Conservation (phyloP, 2,329 filamentous ascomycete genomes). For the Trichophaea hybrida region DNA sequence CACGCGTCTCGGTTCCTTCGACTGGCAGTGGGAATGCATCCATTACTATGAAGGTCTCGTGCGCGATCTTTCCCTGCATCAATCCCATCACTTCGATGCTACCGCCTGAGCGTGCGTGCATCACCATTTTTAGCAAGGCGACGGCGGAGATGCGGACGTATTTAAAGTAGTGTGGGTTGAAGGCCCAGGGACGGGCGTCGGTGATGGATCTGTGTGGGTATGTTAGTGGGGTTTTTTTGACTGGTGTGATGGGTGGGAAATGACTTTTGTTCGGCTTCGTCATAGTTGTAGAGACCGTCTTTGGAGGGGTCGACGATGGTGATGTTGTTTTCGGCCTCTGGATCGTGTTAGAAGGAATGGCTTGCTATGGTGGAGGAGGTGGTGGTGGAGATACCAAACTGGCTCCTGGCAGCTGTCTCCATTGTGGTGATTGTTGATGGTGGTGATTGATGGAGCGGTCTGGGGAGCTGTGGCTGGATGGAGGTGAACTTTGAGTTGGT, state of each 20-base stretch:
- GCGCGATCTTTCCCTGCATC: constrained; percentile 89
- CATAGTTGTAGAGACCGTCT: constrained; percentile 84
- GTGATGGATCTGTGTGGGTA: constrained; percentile 25
- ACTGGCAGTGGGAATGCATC: constrained; percentile 89
- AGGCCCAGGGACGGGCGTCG: constrained; percentile 54
- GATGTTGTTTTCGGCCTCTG: constrained; percentile 79
- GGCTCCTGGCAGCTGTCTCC: constrained; percentile 18
- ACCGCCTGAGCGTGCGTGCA: constrained; percentile 93
- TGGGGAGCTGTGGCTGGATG: constrained; percentile 1
- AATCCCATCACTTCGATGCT: constrained; percentile 91
- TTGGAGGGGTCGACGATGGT: constrained; percentile 70
- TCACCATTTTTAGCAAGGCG: constrained; percentile 95
- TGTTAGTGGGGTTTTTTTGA: constrained; percentile 33
- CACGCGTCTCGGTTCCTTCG: constrained; percentile 93
- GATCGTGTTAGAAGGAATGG: neutral
- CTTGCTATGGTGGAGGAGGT: neutral
- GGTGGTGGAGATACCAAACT: constrained; percentile 14
- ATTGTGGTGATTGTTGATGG: constrained; percentile 5
- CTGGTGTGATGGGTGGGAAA: constrained; percentile 37
- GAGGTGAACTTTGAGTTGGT: constrained; percentile 6
- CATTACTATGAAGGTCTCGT: constrained; percentile 73
- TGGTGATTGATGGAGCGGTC: constrained; percentile 3
- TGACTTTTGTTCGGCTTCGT: constrained; percentile 51
- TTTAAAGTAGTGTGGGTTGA: constrained; percentile 78
- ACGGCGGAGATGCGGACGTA: constrained; percentile 84